These are phyloP conservation scores for Tuber aestivum DNA, from an alignment of 495 filamentous ascomycete species.

Conservation along the genomic window DNA sequence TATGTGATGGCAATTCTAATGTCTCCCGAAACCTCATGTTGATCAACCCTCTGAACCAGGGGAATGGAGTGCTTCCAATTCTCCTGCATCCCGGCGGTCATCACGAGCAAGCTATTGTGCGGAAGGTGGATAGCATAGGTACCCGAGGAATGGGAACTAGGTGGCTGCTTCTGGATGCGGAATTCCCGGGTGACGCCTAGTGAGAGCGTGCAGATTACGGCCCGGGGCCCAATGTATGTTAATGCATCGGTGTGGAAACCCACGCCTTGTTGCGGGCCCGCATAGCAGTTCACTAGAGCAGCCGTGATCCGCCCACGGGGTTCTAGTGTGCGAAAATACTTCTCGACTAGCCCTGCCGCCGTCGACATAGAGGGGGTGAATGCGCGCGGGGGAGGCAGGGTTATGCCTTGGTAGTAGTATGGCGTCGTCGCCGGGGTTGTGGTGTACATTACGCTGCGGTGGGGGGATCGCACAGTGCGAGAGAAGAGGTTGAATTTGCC, in stretches of 20 bases:
- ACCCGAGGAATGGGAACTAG: slow-evolving; percentile 59
- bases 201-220: slow-evolving; percentile 83
- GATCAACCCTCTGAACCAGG: slow-evolving; percentile 66
- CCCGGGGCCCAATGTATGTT: slow-evolving; percentile 83
- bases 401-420: slow-evolving; percentile 26
- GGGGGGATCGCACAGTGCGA: slow-evolving; percentile 70
- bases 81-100: slow-evolving; percentile 90
- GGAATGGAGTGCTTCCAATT: slow-evolving; percentile 74
- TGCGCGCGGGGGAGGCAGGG: slow-evolving; percentile 17
- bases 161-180: slow-evolving; percentile 53
- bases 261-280: slow-evolving; percentile 69
- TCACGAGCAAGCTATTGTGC: slow-evolving; percentile 85
- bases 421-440: slow-evolving; percentile 55
- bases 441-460: slow-evolving; percentile 77
- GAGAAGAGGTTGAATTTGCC: slow-evolving; percentile 79
- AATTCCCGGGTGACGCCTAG: slow-evolving; percentile 88
- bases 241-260: slow-evolving; percentile 89
- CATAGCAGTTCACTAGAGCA: slow-evolving; percentile 89
- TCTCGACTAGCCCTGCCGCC: slow-evolving; percentile 51
- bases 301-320: slow-evolving; percentile 75
- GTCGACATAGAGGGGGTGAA: slow-evolving; percentile 27
- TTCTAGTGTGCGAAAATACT: slow-evolving; percentile 66
- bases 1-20: slow-evolving; percentile 90
- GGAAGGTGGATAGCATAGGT: slow-evolving; percentile 88
- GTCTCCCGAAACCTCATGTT: slow-evolving; percentile 73